Evolutionary conservation across 495 filamentous ascomycete species (phyloP).

Genomic region (Sabuloglossum arenarium): DNA sequence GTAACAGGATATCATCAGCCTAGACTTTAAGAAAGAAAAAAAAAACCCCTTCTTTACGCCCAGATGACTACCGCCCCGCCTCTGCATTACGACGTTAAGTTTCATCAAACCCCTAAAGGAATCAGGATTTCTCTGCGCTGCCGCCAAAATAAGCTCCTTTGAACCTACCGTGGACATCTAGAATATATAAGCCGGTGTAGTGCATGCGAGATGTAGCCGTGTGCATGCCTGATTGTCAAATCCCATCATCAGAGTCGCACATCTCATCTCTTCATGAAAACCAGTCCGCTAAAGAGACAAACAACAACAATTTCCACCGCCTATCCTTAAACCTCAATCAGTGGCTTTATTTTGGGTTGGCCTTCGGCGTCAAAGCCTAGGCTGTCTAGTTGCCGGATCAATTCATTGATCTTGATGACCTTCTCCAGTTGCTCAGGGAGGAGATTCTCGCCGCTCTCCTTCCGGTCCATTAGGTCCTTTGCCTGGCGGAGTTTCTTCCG

Average conservation of each 20-base stretch:
- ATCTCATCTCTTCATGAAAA: too few relatives aligned
- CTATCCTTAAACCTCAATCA: not conserved
- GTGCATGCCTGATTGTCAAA: too few relatives aligned
- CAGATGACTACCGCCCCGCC: not conserved
- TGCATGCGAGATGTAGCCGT: too few relatives aligned
- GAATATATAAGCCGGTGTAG: too few relatives aligned
- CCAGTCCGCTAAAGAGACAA: not conserved
- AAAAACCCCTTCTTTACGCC: not conserved
- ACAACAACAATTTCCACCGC: too few relatives aligned
- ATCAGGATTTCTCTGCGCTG: too few relatives aligned
- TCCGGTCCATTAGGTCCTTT: conserved; percentile 74
- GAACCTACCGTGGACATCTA: too few relatives aligned
- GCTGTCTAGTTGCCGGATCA: conserved; percentile 69
- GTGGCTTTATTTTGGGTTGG: not conserved
- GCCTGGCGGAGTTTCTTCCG: conserved; percentile 93
- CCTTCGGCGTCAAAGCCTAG: conserved; percentile 64
- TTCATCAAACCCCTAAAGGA: not conserved
- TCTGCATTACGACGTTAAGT: not conserved
- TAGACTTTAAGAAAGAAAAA: not conserved
- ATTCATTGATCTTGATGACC: conserved; percentile 87
- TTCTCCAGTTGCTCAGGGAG: conserved; percentile 94
- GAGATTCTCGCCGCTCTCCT: conserved; percentile 61
- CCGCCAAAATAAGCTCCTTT: too few relatives aligned
- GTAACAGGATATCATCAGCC: not conserved
- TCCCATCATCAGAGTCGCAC: too few relatives aligned